These are phyloP conservation scores for Mycena latifolia DNA, from an alignment of 768 basidiomycete species.

Conservation along the genomic window DNA sequence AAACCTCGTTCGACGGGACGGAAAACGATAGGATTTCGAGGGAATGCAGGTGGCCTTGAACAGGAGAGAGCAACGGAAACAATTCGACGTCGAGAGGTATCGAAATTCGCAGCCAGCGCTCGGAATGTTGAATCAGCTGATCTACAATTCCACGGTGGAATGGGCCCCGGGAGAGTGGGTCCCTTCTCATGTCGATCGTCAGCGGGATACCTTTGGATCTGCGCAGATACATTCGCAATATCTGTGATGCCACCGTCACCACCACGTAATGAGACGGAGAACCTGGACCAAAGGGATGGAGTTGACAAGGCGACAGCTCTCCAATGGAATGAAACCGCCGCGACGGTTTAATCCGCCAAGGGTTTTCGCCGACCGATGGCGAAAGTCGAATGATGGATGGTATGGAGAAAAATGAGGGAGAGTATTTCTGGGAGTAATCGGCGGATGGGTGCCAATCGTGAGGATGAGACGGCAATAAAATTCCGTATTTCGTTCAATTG, in stretches of 20 bases:
- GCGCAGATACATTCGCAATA: neutral
- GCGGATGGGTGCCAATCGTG: constrained; percentile 12
- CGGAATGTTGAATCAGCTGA: neutral
- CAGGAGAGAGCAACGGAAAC: neutral
- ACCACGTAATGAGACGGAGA: constrained; percentile 5
- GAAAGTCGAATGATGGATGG: neutral
- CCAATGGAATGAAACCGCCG: constrained; percentile 11
- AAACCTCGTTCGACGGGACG: neutral
- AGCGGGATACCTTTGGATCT: neutral
- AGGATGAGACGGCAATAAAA: neutral
- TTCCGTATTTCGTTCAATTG: neutral
- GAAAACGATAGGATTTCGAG: neutral
- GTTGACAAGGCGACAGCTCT: neutral
- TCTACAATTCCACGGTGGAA: neutral
- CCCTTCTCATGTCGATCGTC: neutral
- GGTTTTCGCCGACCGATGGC: neutral
- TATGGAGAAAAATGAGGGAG: neutral
- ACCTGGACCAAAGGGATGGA: constrained; percentile 2
- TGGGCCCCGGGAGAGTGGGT: neutral
- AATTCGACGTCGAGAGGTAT: neutral
- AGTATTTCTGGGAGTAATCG: constrained; percentile 15
- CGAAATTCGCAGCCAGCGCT: constrained; percentile 1
- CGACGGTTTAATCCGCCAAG: neutral
- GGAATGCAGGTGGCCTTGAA: neutral
- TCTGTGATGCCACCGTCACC: neutral